A percentile compares a stretch with the other conserved stretches of the same genome.
phyloP scores from a whole-genome alignment of 164 flowering plant genomes.

The Macadamia integrifolia region DNA sequence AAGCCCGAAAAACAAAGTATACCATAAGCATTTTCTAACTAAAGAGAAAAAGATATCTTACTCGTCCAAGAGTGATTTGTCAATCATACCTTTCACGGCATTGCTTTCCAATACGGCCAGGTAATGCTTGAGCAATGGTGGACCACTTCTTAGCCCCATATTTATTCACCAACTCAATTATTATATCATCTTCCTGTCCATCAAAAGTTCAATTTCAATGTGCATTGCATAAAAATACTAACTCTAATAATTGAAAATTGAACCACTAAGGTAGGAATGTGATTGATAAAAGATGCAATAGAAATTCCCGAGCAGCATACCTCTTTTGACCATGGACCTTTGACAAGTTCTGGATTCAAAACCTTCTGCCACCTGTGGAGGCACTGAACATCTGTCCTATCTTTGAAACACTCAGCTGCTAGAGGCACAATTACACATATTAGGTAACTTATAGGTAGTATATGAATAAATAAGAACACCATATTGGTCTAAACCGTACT shows the following conservation, averaged over 20 bases:
- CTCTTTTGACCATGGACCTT: slow-evolving; percentile 60
- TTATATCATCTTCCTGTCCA: slow-evolving; percentile 44
- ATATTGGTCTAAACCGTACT: too few species aligned
- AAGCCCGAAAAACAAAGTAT: too few species aligned
- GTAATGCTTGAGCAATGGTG: slow-evolving; percentile 41
- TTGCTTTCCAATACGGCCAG: slow-evolving; percentile 59
- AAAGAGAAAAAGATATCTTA: too few species aligned
- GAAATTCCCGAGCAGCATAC: slow-evolving; percentile 13
- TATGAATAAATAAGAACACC: too few species aligned
- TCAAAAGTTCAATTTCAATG: not conserved
- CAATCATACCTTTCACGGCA: slow-evolving; percentile 47
- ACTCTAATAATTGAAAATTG: not conserved
- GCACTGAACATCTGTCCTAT: slow-evolving; percentile 54
- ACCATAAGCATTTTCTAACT: too few species aligned
- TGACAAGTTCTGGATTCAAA: slow-evolving; percentile 48
- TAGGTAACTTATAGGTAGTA: too few species aligned
- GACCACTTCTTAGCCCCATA: slow-evolving; percentile 48
- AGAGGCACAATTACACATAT: slow-evolving; percentile 3
- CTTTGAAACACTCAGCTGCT: slow-evolving; percentile 57
- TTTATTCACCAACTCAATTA: slow-evolving; percentile 38
- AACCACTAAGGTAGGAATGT: not conserved
- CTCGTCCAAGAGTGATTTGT: not conserved
- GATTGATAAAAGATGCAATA: not conserved
- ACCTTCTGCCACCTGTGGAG: slow-evolving; percentile 60
- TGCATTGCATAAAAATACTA: not conserved